A percentile compares a stretch with the other conserved stretches of the same genome.
Conservation (phyloP, 495 filamentous ascomycete species). For the Aspergillus cristatus region DNA sequence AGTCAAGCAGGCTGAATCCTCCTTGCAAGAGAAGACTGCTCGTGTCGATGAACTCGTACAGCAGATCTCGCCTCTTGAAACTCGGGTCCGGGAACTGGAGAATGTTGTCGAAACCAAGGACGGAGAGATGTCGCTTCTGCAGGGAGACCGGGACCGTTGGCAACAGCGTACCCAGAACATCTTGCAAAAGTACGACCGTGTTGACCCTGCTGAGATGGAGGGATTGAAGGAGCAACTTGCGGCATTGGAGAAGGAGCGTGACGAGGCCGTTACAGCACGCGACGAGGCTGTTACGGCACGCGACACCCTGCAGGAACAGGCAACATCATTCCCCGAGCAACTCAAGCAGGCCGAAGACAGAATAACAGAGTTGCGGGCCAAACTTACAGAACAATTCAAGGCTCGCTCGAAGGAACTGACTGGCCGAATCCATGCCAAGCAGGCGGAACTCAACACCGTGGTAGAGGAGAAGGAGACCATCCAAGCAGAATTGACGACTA, state of each 20-base stretch:
- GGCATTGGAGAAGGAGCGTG: constrained; percentile 60
- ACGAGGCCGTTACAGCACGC: constrained; percentile 51
- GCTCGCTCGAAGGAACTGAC: constrained; percentile 42
- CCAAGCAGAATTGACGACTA: constrained; percentile 36
- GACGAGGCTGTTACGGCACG: constrained; percentile 47
- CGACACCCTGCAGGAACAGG: constrained; percentile 45
- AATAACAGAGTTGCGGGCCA: constrained; percentile 37
- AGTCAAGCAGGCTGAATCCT: constrained; percentile 63
- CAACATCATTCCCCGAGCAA: constrained; percentile 39
- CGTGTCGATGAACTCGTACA: constrained; percentile 64
- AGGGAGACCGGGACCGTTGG: constrained; percentile 83
- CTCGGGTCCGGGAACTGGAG: constrained; percentile 68
- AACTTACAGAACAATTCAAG: constrained; percentile 55
- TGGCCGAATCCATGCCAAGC: constrained; percentile 41
- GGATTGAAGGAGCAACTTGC: constrained; percentile 63
- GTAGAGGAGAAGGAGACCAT: constrained; percentile 43
- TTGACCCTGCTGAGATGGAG: constrained; percentile 87
- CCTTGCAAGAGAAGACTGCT: constrained; percentile 61
- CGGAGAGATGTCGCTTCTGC: constrained; percentile 74
- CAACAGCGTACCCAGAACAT: constrained; percentile 91
- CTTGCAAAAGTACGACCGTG: constrained; percentile 87
- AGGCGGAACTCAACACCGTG: constrained; percentile 33
- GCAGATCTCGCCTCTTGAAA: constrained; percentile 74
- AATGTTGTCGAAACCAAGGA: constrained; percentile 69
- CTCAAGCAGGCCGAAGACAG: constrained; percentile 42